phyloP scores from a whole-genome alignment of 768 basidiomycete species.

The Suillus subluteus region DNA sequence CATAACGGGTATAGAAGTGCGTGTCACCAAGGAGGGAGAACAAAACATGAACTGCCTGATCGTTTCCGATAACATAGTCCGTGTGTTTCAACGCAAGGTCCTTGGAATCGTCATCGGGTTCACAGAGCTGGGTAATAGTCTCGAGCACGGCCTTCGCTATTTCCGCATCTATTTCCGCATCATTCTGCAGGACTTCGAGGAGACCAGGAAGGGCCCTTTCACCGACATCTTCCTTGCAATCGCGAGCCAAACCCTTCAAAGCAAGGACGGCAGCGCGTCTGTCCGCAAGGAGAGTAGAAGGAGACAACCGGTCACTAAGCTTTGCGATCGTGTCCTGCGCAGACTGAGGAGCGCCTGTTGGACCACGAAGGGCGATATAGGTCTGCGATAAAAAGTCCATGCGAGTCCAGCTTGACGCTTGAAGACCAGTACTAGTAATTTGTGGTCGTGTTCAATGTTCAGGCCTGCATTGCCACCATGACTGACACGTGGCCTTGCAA shows the following conservation, averaged over 20 bases:
- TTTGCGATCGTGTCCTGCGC: constrained; percentile 84
- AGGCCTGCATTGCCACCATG: neutral
- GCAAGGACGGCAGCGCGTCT: constrained; percentile 91
- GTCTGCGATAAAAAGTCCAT: constrained; percentile 73
- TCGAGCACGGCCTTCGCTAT: constrained; percentile 93
- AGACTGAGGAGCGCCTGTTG: constrained; percentile 82
- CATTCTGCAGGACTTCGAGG: constrained; percentile 80
- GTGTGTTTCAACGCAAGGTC: constrained; percentile 86
- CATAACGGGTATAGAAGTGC: constrained; percentile 86
- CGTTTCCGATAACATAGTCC: constrained; percentile 73
- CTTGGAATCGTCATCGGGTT: constrained; percentile 61
- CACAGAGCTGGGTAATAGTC: constrained; percentile 84
- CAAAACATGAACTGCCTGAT: constrained; percentile 73
- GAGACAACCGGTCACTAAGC: constrained; percentile 88
- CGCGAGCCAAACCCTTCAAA: constrained; percentile 89
- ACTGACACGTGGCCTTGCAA: constrained; percentile 2
- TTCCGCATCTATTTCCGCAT: constrained; percentile 89
- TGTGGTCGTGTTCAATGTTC: neutral
- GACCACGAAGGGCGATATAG: constrained; percentile 83
- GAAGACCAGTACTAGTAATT: constrained; percentile 53
- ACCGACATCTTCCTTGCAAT: constrained; percentile 91
- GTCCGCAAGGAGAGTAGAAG: constrained; percentile 88
- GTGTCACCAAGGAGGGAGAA: constrained; percentile 75
- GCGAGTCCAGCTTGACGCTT: neutral
- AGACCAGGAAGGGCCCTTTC: constrained; percentile 76